These are phyloP conservation scores for Knoxdaviesia proteae DNA, from an alignment of 2,329 filamentous ascomycete species.

Conservation along the genomic window DNA sequence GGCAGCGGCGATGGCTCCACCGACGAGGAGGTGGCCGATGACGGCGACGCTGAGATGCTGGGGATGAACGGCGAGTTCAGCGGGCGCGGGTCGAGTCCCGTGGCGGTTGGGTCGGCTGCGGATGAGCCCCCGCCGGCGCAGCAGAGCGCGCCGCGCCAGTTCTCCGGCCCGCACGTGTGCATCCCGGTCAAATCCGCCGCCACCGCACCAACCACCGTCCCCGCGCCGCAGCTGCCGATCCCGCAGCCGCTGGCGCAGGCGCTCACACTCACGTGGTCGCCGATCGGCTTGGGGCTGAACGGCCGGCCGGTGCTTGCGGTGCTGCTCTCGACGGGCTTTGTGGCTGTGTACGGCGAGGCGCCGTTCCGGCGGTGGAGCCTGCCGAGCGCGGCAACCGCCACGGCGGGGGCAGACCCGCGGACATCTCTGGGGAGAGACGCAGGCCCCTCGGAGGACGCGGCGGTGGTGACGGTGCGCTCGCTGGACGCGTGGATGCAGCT, in stretches of 20 bases:
- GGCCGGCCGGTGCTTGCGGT: constrained; percentile 28
- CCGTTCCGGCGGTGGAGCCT: too few relatives aligned
- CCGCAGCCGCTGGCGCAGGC: constrained; percentile 22
- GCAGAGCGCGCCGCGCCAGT: constrained; percentile 7
- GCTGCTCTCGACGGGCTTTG: constrained; percentile 25
- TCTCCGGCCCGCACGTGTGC: constrained; percentile 5
- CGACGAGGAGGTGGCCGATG: too few relatives aligned
- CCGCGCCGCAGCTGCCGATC: constrained; percentile 11
- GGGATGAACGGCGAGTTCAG: too few relatives aligned
- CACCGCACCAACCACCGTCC: constrained; percentile 3
- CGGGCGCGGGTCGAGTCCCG: too few relatives aligned
- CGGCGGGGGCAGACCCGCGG: constrained; percentile 5
- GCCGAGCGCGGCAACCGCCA: too few relatives aligned
- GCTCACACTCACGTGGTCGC: constrained; percentile 34
- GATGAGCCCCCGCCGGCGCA: constrained; percentile 10
- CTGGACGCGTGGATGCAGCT: constrained; percentile 30
- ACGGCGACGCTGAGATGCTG: too few relatives aligned
- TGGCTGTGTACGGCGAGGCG: constrained; percentile 29
- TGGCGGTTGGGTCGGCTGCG: constrained; percentile 1
- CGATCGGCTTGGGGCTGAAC: constrained; percentile 32
- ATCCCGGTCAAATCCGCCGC: constrained; percentile 5
- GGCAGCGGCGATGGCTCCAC: constrained; percentile 1
- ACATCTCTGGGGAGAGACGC: background rate
- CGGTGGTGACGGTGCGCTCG: constrained; percentile 15
- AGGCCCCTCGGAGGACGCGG: constrained; percentile 7